Evolutionary conservation across 192 early-diverging fungal genomes (phyloP).

Genomic region (Backusella morwellensis): DNA sequence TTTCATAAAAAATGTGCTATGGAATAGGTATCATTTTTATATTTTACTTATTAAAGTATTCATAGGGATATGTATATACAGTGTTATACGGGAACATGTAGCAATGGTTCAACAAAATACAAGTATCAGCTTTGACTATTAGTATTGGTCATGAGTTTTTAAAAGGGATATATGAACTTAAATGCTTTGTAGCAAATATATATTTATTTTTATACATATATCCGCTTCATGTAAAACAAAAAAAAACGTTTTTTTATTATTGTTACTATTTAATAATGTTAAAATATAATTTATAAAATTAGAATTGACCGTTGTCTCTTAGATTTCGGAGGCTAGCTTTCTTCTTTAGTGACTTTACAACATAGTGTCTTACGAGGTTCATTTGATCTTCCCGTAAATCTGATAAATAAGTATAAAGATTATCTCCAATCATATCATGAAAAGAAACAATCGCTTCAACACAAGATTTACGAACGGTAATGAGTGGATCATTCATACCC

Average conservation of each 20-base stretch:
- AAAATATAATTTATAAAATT: neutral
- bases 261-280: neutral
- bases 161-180: no score
- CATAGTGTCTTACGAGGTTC: conserved; percentile 33
- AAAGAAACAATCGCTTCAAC: conserved; percentile 38
- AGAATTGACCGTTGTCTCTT: conserved; percentile 14
- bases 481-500: conserved; percentile 30
- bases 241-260: neutral
- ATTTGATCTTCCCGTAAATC: conserved; percentile 39
- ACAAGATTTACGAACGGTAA: conserved; percentile 34
- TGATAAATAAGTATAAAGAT: conserved; percentile 22
- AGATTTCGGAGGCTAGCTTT: conserved; percentile 30
- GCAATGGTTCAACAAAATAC: neutral
- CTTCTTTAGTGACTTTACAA: conserved; percentile 29
- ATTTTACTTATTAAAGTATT: neutral
- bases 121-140: no score
- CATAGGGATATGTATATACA: neutral
- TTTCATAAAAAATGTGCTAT: neutral
- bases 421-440: conserved; percentile 34
- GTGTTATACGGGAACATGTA: neutral
- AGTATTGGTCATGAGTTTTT: no score
- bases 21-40: neutral
- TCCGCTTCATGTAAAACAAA: neutral
- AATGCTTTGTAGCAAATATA: no score
- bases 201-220: neutral